Base-by-base conservation (phyloP, 1,284 basidiomycete species). In the Somion occarium region DNA sequence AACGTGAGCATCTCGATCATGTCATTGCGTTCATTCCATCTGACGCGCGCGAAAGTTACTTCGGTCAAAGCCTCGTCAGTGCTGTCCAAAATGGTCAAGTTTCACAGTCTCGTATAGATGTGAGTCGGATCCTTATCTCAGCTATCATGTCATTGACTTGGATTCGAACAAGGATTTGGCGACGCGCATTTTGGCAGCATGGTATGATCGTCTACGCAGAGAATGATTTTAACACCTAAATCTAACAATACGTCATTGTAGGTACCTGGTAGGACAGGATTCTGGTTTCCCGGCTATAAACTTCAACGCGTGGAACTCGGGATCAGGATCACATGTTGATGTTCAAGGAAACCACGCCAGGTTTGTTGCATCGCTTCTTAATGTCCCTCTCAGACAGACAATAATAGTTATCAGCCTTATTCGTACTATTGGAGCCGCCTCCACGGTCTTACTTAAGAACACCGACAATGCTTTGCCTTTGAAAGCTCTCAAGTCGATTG, bases 361-460 rank as follows among this genome's bases (percentile, higher is more conserved):
- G 79, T 78, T 55, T 45, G 70, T 56, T 59, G 27, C 57, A 59
- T 22, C 2, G 5, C 30, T n/a, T 37, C 11, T 23, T 37, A 18
- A 5, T 37, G 4, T 39, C 15, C 22, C n/a, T 48, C 7, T 23
- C 26, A 15, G 7, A n/a, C n/a, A n/a, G n/a, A n/a, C n/a, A 34
- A 15, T 34, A 34, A 7, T 7, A 7, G 30, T 7, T 34, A 34
- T 34, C 47, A 84, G 80, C 41, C 56, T 85, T 12, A 84, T 88
- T 38, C 77, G 84, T 9, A 70, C 79, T 45, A 82, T 91, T 38
- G 87, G 80, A n/a, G 77, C 76, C 0, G 82, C 85, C 0, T 83
- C 83, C 0, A 85, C 82, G 1, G 82, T 91, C 5, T 69, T 93
- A 22, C 73, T 92, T 46, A 91, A 91, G 72, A 92, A 92, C 64